Conservation (phyloP, 2,329 filamentous ascomycete genomes). For the Epichloe amarillans region DNA sequence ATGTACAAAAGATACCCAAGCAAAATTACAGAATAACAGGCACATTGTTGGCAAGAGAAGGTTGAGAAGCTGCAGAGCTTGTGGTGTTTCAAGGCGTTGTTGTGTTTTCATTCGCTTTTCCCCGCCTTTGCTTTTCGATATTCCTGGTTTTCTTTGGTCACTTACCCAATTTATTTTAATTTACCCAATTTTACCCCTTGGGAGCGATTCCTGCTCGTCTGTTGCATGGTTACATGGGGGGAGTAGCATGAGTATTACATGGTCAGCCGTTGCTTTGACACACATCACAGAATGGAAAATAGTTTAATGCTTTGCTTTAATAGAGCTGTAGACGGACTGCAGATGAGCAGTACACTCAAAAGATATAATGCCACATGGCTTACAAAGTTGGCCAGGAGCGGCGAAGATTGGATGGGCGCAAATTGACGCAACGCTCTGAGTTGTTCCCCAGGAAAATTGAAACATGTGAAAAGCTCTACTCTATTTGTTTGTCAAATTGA, state of each 20-base stretch:
- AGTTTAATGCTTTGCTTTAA: background rate
- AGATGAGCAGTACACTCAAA: no score
- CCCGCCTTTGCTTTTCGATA: background rate
- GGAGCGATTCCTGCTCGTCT: background rate
- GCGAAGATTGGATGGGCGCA: no score
- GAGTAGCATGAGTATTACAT: background rate
- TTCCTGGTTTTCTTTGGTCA: background rate
- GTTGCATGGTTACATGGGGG: background rate
- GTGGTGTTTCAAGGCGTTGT: conserved; percentile 6
- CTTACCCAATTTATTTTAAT: background rate
- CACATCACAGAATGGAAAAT: background rate
- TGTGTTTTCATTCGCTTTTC: background rate
- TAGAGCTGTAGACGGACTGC: background rate
- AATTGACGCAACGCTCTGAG: no score
- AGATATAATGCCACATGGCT: no score
- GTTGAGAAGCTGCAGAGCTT: conserved; percentile 3
- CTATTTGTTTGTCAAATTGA: conserved; percentile 12
- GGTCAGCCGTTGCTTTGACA: background rate
- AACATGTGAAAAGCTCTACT: background rate
- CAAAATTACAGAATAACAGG: background rate
- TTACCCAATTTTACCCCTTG: background rate
- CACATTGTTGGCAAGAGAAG: conserved; percentile 1
- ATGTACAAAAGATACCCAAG: conserved; percentile 8
- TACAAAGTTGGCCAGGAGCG: no score
- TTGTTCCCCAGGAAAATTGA: no score